Evolutionary conservation across 1,139 yeast genomes (phyloP), one percentile per base, ranked within the genome.

Genomic region (Saccharomycopsis phalli): DNA sequence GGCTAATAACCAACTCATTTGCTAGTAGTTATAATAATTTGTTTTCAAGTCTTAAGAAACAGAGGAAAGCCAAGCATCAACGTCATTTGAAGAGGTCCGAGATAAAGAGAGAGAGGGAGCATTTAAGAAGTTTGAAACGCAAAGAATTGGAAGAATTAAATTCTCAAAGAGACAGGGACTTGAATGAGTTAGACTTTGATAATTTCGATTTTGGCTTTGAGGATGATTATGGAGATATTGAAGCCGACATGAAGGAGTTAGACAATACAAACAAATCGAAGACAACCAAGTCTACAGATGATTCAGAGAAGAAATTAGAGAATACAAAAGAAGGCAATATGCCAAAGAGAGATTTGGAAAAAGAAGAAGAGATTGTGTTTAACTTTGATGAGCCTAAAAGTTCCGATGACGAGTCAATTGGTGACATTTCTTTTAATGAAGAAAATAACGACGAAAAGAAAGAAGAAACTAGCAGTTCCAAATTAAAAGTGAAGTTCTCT

Each of bases 171-270:
- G 40, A 38, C 18, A 27, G 41, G 35, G 31, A 34, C 2, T 34
- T 36, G 37, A 22, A 46, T 31, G 38, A 42, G 31, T 18, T 38
- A 23, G 44, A 41, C 19, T 39, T 47, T 35, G 47, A 49, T 28
- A 36, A 38, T 33, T 36, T 47, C 40, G 39, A 47, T 18, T 36
- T 38, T 27, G 44, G 43, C 21, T 44, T 44, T 30, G 46, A 44
- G 16, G 45, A 42, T n/a, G 34, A 39, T 5, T 14, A 35, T 8
- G 17, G 11, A 28, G 18, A 16, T 14, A 6, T 16, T 28, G 18
- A 16, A 28, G 31, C 18, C 5, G 31, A 16, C 6, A 11, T 28
- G 16, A 11, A 11, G 31, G 25, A 22, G 25, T 22, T 10, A 22
- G 25, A 18, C 7, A 3, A 18, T 18, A 4, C 31, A 34, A 34